These are phyloP conservation scores for Aspergillus neoniger DNA, from an alignment of 2,329 filamentous ascomycete species.

Conservation along the genomic window DNA sequence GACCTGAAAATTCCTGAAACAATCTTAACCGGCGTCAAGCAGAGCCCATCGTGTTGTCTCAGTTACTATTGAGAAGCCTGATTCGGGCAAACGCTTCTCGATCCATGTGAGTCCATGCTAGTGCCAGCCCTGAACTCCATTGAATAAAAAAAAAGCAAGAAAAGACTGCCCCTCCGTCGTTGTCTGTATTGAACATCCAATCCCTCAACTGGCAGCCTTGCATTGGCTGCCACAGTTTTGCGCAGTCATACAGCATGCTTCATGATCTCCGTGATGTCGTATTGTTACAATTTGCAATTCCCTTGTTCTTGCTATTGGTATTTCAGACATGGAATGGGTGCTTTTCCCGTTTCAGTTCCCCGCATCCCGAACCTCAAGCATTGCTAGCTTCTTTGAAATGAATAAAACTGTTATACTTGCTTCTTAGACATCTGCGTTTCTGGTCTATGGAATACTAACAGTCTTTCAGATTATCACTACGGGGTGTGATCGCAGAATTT, in stretches of 20 bases:
- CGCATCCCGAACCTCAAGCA: background rate
- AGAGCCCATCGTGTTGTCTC: slow-evolving; percentile 34
- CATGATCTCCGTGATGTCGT: background rate
- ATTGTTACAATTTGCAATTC: background rate
- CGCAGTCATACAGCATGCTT: background rate
- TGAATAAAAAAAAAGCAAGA: slow-evolving; percentile 10
- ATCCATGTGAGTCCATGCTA: slow-evolving; percentile 32
- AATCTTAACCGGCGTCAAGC: slow-evolving; percentile 7
- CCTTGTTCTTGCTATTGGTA: slow-evolving; percentile 1
- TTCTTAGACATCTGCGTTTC: background rate
- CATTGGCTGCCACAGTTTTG: background rate
- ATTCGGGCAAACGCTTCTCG: slow-evolving; percentile 29
- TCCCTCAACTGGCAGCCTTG: background rate
- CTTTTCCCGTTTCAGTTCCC: slow-evolving; percentile 10
- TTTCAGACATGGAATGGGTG: slow-evolving; percentile 16
- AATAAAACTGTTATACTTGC: background rate
- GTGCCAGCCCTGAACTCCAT: background rate
- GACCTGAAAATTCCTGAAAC: slow-evolving; percentile 9
- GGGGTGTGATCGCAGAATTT: slow-evolving; percentile 23
- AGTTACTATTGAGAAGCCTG: slow-evolving; percentile 27
- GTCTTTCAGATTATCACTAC: slow-evolving; percentile 24
- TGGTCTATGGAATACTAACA: slow-evolving; percentile 20
- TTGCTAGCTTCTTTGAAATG: slow-evolving; percentile 8
- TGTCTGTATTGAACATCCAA: background rate
- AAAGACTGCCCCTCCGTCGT: background rate